Base-by-base conservation (phyloP, 495 filamentous ascomycete genomes). In the Penicillium alfredii region DNA sequence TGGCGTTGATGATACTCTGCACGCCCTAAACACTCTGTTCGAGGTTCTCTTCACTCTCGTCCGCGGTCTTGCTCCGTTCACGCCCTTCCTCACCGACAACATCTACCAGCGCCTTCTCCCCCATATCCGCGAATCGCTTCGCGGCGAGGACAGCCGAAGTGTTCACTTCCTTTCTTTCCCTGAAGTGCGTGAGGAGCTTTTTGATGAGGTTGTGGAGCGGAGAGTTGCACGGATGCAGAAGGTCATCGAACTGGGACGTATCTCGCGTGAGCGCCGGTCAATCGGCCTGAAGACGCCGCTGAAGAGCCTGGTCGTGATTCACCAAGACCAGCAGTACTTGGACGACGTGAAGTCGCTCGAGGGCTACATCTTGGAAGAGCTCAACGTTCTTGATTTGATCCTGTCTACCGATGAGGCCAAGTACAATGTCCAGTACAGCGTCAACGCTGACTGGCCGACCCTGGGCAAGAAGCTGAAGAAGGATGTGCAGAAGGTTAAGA, bases 381-480 rank as follows among this genome's bases (percentile, higher is more conserved):
- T 98, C 11, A 98, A 97, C 58, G 71, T 98, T 15, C 77, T 77
- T 25, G 81, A 94, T 26, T 66, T 98, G n/a, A 65, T 93, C 18
- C 69, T 96, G 34, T 83, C 87, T 1, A 79, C 78, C 5, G 87
- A 98, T 41, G 93, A 97, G 63, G 81, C 74, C 24, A 85, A 81
- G 50, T 94, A 96, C 67, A 81, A 85, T 29, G 88, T 98, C 12
- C 83, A 90, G 49, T 94, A 95, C 67, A 84, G 80, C 38, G 84
- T 86, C 26, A 71, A 72, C 18, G 92, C 87, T 6, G 92, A 98
- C 62, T 96, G 89, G 86, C 83, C 90, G 2, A 86, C 82, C 0
- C 74, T 98, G 22, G 92, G 92, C 40, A 94, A 95, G 77, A 97
- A 96, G 66, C 72, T 97, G 35, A 93, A 86, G 73, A 96, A 93